Evolutionary conservation across 129 eudicot species (phyloP).

Genomic region (Lactuca sativa): DNA sequence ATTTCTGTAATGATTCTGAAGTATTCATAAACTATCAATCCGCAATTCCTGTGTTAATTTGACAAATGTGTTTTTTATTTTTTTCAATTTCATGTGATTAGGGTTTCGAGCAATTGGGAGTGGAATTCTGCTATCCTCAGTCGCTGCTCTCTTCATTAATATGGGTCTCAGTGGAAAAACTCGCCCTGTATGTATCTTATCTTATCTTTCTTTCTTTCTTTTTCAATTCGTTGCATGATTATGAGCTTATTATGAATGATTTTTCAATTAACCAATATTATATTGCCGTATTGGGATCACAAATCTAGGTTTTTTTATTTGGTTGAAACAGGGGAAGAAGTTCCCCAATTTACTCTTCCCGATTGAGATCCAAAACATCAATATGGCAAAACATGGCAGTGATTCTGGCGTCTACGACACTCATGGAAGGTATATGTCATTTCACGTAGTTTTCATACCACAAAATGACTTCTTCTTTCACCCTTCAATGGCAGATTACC

Average conservation of each 20-base stretch:
- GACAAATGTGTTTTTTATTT: not conserved
- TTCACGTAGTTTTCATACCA: not conserved
- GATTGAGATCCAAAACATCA: slow-evolving; percentile 63
- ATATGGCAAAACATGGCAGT: slow-evolving; percentile 70
- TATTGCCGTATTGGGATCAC: not conserved
- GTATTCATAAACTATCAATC: not conserved
- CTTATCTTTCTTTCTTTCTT: not conserved
- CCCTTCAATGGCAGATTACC: not conserved
- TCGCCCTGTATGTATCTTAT: slow-evolving; percentile 50
- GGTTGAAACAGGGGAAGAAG: slow-evolving; percentile 54
- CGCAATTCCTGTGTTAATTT: not conserved
- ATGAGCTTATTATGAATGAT: not conserved
- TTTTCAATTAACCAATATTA: not conserved
- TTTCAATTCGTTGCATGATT: slow-evolving; percentile 3
- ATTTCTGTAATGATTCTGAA: not conserved
- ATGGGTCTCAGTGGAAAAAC: slow-evolving; percentile 70
- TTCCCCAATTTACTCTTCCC: slow-evolving; percentile 56
- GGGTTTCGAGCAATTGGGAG: slow-evolving; percentile 85
- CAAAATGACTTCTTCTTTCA: not conserved
- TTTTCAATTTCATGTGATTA: not conserved
- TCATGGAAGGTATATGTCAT: slow-evolving; percentile 64
- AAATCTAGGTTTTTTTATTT: not conserved
- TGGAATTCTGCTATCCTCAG: slow-evolving; percentile 54
- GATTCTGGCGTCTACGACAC: slow-evolving; percentile 80
- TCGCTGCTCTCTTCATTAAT: slow-evolving; percentile 60